A percentile compares a stretch with the other conserved stretches of the same genome.
These are phyloP conservation scores for Posidonia oceanica DNA, from an alignment of 116 monocot genomes.

Conservation along the genomic window DNA sequence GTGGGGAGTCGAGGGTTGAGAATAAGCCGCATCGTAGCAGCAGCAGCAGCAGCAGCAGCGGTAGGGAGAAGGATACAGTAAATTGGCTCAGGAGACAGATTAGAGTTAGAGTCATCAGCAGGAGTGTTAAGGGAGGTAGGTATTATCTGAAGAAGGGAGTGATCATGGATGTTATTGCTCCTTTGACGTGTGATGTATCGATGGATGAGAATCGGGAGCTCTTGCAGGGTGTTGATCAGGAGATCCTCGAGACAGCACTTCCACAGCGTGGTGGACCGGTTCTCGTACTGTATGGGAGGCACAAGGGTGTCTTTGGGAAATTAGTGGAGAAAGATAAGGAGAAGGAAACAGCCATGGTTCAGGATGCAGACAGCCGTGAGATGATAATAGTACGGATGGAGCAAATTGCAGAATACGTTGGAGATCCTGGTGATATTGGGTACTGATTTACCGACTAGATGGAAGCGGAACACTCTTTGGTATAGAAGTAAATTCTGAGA, in stretches of 20 bases:
- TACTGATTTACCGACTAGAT: conserved; percentile 1
- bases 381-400: conserved; percentile 68
- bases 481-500: neutral
- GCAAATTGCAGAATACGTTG: conserved; percentile 42
- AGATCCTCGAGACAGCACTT: conserved; percentile 74
- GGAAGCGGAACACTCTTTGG: neutral
- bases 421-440: conserved; percentile 30
- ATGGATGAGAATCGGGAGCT: conserved; percentile 73
- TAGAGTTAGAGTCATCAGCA: conserved; percentile 71
- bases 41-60: conserved; percentile 4
- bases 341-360: conserved; percentile 56
- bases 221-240: conserved; percentile 79
- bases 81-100: conserved; percentile 83
- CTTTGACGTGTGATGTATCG: conserved; percentile 54
- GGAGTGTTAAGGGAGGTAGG: conserved; percentile 52
- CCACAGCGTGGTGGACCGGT: conserved; percentile 69
- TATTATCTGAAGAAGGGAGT: conserved; percentile 77
- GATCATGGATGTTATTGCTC: conserved; percentile 77
- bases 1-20: neutral
- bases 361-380: conserved; percentile 60
- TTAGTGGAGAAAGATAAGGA: conserved; percentile 65
- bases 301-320: conserved; percentile 69
- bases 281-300: conserved; percentile 68
- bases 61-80: conserved; percentile 3
- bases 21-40: too few species aligned